Conservation (phyloP, 2,329 filamentous ascomycete genomes). For the Talaromyces amestolkiae region DNA sequence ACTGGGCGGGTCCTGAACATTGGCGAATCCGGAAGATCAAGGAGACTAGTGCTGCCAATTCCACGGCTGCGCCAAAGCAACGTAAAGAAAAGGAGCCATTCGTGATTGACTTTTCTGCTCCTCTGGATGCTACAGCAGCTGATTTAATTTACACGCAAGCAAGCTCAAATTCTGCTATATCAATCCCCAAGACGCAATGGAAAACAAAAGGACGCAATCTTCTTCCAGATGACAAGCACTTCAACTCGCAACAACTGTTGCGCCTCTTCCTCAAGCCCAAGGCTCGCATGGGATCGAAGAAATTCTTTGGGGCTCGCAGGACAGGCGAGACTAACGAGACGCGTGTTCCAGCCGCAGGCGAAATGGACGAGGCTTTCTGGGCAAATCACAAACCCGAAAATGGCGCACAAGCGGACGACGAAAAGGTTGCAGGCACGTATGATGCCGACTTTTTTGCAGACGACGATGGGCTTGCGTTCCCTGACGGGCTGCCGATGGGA, state of each 20-base stretch:
- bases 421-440: constrained; percentile 72
- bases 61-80: constrained; percentile 50
- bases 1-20: constrained; percentile 97
- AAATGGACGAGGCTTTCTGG: constrained; percentile 97
- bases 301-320: constrained; percentile 50
- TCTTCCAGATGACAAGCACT: constrained; percentile 95
- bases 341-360: constrained; percentile 62
- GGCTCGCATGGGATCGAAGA: constrained; percentile 71
- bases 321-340: constrained; percentile 41
- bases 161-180: constrained; percentile 75
- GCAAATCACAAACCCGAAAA: constrained; percentile 62
- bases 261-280: constrained; percentile 93
- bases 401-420: constrained; percentile 46
- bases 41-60: constrained; percentile 59
- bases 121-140: constrained; percentile 67
- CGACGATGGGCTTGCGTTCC: constrained; percentile 57
- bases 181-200: constrained; percentile 89
- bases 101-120: constrained; percentile 82
- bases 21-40: constrained; percentile 97
- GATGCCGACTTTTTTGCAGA: constrained; percentile 93
- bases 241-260: constrained; percentile 87
- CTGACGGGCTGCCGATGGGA: constrained; percentile 44
- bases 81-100: constrained; percentile 97
- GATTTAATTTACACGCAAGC: constrained; percentile 80
- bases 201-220: constrained; percentile 90